Base-by-base conservation (phyloP, 1,284 basidiomycete genomes). In the Melampsora occidentalis region DNA sequence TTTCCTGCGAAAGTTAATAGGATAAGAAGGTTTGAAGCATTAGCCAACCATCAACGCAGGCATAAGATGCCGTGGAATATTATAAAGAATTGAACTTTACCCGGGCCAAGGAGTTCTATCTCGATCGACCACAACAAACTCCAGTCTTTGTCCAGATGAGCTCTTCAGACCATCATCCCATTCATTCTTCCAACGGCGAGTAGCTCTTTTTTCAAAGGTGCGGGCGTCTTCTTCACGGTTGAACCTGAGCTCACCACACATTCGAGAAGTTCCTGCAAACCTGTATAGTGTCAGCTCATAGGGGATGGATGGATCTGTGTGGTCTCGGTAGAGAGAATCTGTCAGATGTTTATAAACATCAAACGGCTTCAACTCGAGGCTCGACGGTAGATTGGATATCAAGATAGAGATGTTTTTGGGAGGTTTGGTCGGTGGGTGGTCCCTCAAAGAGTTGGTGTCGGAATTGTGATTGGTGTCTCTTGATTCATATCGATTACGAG, bases 181-280 rank as follows among this genome's bases (percentile, higher is more conserved):
- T 49, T 64, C 49, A 9, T 42, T 31, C 35, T 61, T 61, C 71
- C 71, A 73, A 18, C 20, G 6, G 12, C 49, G 61, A 14, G 1
- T 2, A n/a, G 71, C 63, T 18, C 20, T 22, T 18, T 73, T 33
- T 7, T n/a, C 63, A 39, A 73, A 73, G 22, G 63, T 10, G 28
- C 71, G 71, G 4, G 71, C 71, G 28, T 39, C 20, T 10, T 22
- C 33, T 20, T 64, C 28, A 1, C 35, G n/a, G 33, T 66, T 2
- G 39, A 73, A 73, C 63, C 48, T 73, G 48, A 73, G 71, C 25
- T 73, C 71, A 9, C 48, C 71, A 28, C 71, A 73, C 20, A 73
- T 49, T 22, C 71, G 48, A 28, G 61, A 61, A 18, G 71, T 64
- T 10, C 71, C 48, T 39, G 71, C 39, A 39, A 64, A 73, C 53